A percentile compares a stretch with the other conserved stretches of the same genome.
phyloP scores from a whole-genome alignment of 1,139 yeast species.

The Saccharomyces hybrid region DNA sequence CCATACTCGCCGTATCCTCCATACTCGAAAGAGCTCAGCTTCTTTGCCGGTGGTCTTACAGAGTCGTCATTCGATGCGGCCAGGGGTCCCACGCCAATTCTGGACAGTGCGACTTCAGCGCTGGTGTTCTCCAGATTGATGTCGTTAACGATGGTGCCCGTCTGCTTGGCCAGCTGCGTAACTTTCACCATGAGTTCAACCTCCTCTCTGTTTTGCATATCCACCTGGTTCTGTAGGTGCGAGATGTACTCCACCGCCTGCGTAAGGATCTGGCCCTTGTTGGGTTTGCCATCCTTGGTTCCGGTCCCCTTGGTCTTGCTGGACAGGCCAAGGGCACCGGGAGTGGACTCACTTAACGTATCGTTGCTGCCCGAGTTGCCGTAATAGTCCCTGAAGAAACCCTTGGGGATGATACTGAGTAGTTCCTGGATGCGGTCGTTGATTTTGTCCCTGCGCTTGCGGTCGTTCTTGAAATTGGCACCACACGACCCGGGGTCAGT shows the following conservation, averaged over 20 bases:
- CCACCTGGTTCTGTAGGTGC: constrained; percentile 65
- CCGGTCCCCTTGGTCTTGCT: constrained; percentile 32
- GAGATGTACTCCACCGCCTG: constrained; percentile 81
- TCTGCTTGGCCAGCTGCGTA: constrained; percentile 40
- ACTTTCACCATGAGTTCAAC: constrained; percentile 62
- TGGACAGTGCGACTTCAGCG: constrained; percentile 71
- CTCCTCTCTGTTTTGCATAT: constrained; percentile 68
- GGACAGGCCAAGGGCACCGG: constrained; percentile 43
- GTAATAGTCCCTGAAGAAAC: constrained; percentile 40
- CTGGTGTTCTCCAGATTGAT: constrained; percentile 60
- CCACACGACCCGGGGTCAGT: not conserved
- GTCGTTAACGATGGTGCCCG: constrained; percentile 32
- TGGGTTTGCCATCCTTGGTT: constrained; percentile 77
- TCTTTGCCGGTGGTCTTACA: constrained; percentile 13
- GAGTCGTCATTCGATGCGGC: constrained; percentile 34
- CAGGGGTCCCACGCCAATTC: constrained; percentile 75
- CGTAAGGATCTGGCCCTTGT: constrained; percentile 82
- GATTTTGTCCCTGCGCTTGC: constrained; percentile 75
- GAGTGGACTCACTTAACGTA: constrained; percentile 53
- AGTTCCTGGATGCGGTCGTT: constrained; percentile 85
- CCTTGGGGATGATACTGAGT: constrained; percentile 58
- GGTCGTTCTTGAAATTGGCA: constrained; percentile 14
- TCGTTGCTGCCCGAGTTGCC: constrained; percentile 12
- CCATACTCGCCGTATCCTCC: constrained; percentile 35
- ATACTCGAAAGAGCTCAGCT: constrained; percentile 30